Evolutionary conservation across 345 rosid species (phyloP), one percentile per base, ranked within the genome.

Genomic region (Bretschneidera sinensis): DNA sequence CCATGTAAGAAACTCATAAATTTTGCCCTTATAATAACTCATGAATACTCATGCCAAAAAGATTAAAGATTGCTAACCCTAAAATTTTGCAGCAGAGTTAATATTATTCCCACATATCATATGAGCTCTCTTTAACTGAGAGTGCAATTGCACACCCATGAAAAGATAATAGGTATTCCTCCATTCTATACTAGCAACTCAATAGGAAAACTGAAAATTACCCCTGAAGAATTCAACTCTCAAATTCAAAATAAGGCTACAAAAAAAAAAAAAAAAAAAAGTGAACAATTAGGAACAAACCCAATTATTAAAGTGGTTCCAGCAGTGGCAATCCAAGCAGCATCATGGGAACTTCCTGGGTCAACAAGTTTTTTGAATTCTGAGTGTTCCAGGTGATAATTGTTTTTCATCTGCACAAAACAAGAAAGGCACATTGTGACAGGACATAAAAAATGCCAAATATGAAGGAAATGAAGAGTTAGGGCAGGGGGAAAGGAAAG

Each of bases 291-390:
- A 49, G 24, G 60, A 21, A 69, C 89, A 39, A 64, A 92, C 98
- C 98, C 98, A 23, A 92, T 35, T 45, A 92, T 22, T 62, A 92
- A 76, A 64, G 96, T 74, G 24, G 96, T 85, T 73, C 96, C 90
- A 51, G 88, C 85, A 1, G 92, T 84, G 51, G 97, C 96, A 59
- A 89, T 57, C 53, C 51, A 74, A 52, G 89, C 57, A 24, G 86
- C 82, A 71, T 71, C 54, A 48, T 54, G 62, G 28, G 85, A 79
- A 67, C 69, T 73, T 2, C 79, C 96, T 35, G 82, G 81, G 71
- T 84, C 85, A 62, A 87, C 89, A 39, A 89, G 88, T 80, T 84
- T 87, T 74, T 83, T 87, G 25, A 89, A 62, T 45, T 92, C 98
- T 24, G 68, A 74, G 57, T 83, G 83, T 70, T 80, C 97, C 43